Evolutionary conservation across 768 basidiomycete species (phyloP).

Genomic region (Saitozyma podzolica): DNA sequence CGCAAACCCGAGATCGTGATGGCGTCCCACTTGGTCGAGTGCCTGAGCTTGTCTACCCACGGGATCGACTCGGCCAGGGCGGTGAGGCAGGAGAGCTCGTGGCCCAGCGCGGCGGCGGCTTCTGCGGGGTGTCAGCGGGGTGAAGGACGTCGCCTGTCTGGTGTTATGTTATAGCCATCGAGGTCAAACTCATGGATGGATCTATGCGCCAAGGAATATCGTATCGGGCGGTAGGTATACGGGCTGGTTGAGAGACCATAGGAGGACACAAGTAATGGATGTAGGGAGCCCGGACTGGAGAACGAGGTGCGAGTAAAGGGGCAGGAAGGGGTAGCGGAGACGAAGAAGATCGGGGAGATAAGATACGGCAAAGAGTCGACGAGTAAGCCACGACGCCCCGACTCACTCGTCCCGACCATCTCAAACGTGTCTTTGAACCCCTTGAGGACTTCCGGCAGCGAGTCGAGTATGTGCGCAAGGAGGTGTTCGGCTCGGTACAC

Average conservation of each 20-base stretch:
- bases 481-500: constrained; percentile 34
- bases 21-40: constrained; percentile 39
- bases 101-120: constrained; percentile 38
- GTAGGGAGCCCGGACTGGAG: no score
- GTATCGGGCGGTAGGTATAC: no score
- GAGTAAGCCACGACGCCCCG: no score
- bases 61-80: constrained; percentile 44
- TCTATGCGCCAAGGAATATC: no score
- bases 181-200: not conserved
- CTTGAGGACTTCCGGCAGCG: constrained; percentile 36
- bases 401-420: constrained; percentile 44
- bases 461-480: constrained; percentile 33
- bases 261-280: no score
- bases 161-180: not conserved
- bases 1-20: constrained; percentile 43
- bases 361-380: no score
- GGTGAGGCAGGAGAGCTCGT: constrained; percentile 43
- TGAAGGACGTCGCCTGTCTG: not conserved
- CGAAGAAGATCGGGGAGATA: no score
- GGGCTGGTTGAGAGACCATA: no score
- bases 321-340: no score
- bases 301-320: no score
- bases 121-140: constrained; percentile 20
- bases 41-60: constrained; percentile 28
- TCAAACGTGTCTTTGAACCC: constrained; percentile 45